A percentile compares a stretch with the other conserved stretches of the same genome.
phyloP scores from a whole-genome alignment of 805 yeast genomes.

The Saturnispora saitoi region DNA sequence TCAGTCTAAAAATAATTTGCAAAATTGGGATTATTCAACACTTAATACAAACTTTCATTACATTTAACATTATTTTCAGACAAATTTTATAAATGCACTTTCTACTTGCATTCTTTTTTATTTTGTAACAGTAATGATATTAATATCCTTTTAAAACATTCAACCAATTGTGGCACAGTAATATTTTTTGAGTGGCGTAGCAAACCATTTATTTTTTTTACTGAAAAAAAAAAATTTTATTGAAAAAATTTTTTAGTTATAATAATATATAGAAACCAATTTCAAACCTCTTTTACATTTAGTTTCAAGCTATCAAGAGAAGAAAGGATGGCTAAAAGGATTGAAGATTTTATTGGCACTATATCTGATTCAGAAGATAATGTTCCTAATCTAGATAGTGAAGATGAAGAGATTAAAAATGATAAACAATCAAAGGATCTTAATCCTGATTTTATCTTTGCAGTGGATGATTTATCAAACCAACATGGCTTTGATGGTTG shows the following conservation, averaged over 20 bases:
- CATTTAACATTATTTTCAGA: background rate
- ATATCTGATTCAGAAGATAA: conserved; percentile 74
- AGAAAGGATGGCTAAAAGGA: conserved; percentile 3
- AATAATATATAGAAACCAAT: background rate
- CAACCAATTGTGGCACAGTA: background rate
- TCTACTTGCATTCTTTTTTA: background rate
- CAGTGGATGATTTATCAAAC: conserved; percentile 35
- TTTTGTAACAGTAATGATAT: background rate
- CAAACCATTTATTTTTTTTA: background rate
- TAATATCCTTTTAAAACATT: background rate
- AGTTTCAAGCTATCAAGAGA: background rate
- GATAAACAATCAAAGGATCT: conserved; percentile 43
- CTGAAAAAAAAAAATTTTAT: background rate
- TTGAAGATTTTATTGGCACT: conserved; percentile 58
- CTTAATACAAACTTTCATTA: conserved; percentile 6
- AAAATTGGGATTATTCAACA: background rate
- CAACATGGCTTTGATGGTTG: conserved; percentile 58
- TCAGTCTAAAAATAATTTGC: background rate
- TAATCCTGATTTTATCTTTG: conserved; percentile 68
- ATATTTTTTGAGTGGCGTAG: background rate
- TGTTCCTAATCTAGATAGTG: conserved; percentile 32
- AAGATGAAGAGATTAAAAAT: conserved; percentile 23
- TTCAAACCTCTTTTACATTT: background rate
- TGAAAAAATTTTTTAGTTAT: background rate
- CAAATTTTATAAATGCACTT: no score